These are phyloP conservation scores for Diaporthe velutina DNA, from an alignment of 2,329 filamentous ascomycete genomes.

Conservation along the genomic window DNA sequence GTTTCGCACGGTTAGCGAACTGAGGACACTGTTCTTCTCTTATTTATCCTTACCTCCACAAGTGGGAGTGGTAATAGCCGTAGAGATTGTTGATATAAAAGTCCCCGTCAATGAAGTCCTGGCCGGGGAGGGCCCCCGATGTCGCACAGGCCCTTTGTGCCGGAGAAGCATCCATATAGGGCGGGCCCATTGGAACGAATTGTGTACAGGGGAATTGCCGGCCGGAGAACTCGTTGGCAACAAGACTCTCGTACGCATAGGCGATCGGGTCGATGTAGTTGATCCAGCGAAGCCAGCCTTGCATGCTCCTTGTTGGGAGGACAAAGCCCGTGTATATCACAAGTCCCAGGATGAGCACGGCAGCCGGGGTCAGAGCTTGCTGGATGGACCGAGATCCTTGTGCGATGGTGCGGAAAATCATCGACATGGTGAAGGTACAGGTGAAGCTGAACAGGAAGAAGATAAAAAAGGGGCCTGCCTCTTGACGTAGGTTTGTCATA, in stretches of 20 bases:
- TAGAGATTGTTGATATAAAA: conserved; percentile 67
- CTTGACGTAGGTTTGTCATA: conserved; percentile 83
- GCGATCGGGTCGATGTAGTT: conserved; percentile 84
- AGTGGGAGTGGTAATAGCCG: conserved; percentile 68
- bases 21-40: background rate
- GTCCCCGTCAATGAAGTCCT: conserved; percentile 67
- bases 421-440: conserved; percentile 83
- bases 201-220: conserved; percentile 68
- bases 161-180: conserved; percentile 52
- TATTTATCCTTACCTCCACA: conserved; percentile 64
- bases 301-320: conserved; percentile 76
- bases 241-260: conserved; percentile 84
- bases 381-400: conserved; percentile 78
- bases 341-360: conserved; percentile 73
- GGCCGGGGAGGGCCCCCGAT: conserved; percentile 70
- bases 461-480: conserved; percentile 85
- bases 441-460: conserved; percentile 83
- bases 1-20: background rate
- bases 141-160: conserved; percentile 68
- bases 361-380: conserved; percentile 72
- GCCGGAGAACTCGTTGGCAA: conserved; percentile 85
- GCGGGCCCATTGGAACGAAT: conserved; percentile 58
- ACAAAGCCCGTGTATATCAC: conserved; percentile 82
- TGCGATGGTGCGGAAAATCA: conserved; percentile 86
- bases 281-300: conserved; percentile 85